Conservation (phyloP, 306 rosid genomes). For the Dryas alaskensis region DNA sequence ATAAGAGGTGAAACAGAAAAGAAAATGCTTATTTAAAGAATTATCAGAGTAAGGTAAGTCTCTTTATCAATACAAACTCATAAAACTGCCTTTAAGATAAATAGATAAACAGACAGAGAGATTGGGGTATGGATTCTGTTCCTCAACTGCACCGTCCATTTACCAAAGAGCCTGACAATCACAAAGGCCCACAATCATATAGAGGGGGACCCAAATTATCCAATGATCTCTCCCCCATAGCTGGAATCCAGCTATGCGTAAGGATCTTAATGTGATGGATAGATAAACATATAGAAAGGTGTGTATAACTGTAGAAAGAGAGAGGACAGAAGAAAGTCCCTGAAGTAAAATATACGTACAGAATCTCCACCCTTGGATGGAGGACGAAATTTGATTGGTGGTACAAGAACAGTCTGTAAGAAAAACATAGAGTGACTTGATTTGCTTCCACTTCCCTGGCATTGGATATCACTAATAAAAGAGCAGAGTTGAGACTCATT, state of each 20-base stretch:
- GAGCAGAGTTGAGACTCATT: constrained; percentile 69
- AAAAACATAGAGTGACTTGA: constrained; percentile 75
- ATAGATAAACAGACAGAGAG: not conserved
- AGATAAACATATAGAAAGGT: not conserved
- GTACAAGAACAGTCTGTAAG: constrained; percentile 78
- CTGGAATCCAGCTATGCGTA: not conserved
- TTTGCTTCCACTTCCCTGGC: constrained; percentile 58
- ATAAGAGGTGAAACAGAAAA: no score
- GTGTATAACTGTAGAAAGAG: not conserved
- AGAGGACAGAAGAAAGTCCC: constrained; percentile 11
- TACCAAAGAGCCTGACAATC: constrained; percentile 2
- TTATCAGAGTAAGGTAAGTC: no score
- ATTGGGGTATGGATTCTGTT: not conserved
- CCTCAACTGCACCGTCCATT: not conserved
- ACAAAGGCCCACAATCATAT: not conserved
- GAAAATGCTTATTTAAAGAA: no score
- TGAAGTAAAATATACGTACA: constrained; percentile 43
- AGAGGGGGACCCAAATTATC: not conserved
- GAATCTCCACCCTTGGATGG: constrained; percentile 77
- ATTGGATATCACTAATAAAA: constrained; percentile 65
- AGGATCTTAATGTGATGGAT: not conserved
- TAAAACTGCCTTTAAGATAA: not conserved
- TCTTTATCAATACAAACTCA: no score
- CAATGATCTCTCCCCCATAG: not conserved
- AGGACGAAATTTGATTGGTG: constrained; percentile 91